These are phyloP conservation scores for Gossypium davidsonii DNA, from an alignment of 441 rosid genomes.

Conservation along the genomic window DNA sequence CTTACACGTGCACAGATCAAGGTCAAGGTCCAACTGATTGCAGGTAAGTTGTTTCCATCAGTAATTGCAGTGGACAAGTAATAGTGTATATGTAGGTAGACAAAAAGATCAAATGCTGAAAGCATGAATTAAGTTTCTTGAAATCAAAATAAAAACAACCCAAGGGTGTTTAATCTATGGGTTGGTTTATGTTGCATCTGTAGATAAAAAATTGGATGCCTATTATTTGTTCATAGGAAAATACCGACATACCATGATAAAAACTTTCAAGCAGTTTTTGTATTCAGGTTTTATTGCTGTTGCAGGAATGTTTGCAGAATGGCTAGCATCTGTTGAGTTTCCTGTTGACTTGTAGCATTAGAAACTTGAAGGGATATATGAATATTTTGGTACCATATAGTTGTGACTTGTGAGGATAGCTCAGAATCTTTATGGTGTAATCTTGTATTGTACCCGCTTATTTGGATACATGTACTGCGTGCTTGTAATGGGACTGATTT, in stretches of 20 bases:
- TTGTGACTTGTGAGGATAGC: not conserved
- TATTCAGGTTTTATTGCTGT: not conserved
- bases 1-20: not conserved
- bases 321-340: not conserved
- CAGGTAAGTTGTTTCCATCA: not conserved
- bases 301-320: not conserved
- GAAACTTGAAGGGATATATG: not conserved
- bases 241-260: not conserved
- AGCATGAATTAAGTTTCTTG: not conserved
- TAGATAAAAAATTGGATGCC: not conserved
- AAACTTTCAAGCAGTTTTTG: not conserved
- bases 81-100: not conserved
- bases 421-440: not conserved
- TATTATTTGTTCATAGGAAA: not conserved
- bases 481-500: not conserved
- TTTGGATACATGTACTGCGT: not conserved
- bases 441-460: not conserved
- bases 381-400: not conserved
- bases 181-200: not conserved
- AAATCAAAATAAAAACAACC: not conserved
- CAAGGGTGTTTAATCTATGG: not conserved
- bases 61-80: not conserved
- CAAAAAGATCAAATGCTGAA: not conserved
- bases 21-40: conserved; percentile 11
- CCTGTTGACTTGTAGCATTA: not conserved